Evolutionary conservation across 305 asterid genomes (phyloP).

Genomic region (Fraxinus angustifolia): DNA sequence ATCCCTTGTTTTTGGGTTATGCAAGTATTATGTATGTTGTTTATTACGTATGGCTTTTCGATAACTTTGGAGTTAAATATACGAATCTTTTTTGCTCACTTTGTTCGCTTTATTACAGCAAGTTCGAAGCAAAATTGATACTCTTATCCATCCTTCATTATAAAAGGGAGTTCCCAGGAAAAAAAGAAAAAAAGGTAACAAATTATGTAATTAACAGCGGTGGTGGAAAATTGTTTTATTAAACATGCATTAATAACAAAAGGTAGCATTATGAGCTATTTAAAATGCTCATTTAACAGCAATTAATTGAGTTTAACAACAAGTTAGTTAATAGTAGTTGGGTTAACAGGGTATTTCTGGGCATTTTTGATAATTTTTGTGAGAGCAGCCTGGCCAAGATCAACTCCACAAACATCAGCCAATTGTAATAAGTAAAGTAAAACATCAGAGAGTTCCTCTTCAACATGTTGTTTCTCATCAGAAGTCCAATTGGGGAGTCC

Average conservation of each 20-base stretch:
- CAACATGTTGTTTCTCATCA: conserved; percentile 52
- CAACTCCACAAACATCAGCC: conserved; percentile 63
- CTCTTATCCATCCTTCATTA: background rate
- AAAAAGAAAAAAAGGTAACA: too few species aligned
- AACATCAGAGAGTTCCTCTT: conserved; percentile 66
- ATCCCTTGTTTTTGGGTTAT: background rate
- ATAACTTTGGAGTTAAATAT: too few species aligned
- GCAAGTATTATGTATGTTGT: background rate
- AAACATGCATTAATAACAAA: background rate
- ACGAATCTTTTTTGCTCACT: background rate
- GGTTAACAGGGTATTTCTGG: conserved; percentile 39
- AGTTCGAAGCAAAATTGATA: background rate
- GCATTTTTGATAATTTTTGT: conserved; percentile 52
- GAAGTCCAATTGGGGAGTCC: conserved; percentile 59
- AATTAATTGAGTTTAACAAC: too few species aligned
- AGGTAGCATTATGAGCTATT: too few species aligned
- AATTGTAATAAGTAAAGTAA: conserved; percentile 50
- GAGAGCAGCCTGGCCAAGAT: conserved; percentile 65
- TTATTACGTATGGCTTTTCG: too few species aligned
- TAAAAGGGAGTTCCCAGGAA: background rate
- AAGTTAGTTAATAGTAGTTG: background rate
- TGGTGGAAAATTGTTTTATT: too few species aligned
- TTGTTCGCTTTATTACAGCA: background rate
- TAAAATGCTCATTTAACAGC: background rate
- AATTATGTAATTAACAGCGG: background rate